Percentiles rank a stretch among this genome's conserved stretches.
phyloP scores from a whole-genome alignment of 2,329 filamentous ascomycete genomes.

The Alternaria brassicae region DNA sequence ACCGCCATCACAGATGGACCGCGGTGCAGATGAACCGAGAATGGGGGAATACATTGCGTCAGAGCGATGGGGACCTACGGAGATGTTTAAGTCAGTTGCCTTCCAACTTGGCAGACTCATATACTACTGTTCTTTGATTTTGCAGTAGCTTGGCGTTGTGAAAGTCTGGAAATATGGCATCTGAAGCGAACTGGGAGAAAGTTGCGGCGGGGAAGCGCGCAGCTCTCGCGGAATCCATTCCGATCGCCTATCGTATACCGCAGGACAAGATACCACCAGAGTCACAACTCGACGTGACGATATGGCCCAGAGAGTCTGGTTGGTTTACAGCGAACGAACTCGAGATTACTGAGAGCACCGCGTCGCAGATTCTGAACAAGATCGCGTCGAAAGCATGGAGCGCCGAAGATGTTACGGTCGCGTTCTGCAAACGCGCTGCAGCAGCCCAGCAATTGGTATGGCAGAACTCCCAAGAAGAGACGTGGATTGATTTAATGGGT shows the following conservation, averaged over 20 bases:
- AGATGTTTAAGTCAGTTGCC: background rate
- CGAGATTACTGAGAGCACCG: conserved; percentile 57
- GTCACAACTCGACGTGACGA: conserved; percentile 63
- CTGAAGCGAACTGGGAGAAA: conserved; percentile 52
- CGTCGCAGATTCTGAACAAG: conserved; percentile 51
- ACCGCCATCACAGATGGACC: conserved; percentile 12
- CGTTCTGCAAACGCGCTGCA: conserved; percentile 63
- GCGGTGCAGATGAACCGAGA: conserved; percentile 25
- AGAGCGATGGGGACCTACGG: conserved; percentile 7
- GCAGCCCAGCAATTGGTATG: conserved; percentile 63
- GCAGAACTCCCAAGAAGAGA: background rate
- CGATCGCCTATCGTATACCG: conserved; percentile 65
- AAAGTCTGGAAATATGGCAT: conserved; percentile 6
- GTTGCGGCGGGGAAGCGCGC: conserved; percentile 55
- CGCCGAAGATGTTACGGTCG: conserved; percentile 59
- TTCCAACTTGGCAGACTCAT: background rate
- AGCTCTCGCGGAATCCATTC: conserved; percentile 59
- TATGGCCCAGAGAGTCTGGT: conserved; percentile 63
- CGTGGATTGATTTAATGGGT: background rate
- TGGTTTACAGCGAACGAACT: conserved; percentile 65
- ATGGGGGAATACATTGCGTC: conserved; percentile 28
- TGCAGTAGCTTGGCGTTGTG: background rate
- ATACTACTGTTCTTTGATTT: background rate
- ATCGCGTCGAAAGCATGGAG: conserved; percentile 56
- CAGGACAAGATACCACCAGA: conserved; percentile 60